Base-by-base conservation (phyloP, 2,329 filamentous ascomycete genomes). In the Fusarium foetens region DNA sequence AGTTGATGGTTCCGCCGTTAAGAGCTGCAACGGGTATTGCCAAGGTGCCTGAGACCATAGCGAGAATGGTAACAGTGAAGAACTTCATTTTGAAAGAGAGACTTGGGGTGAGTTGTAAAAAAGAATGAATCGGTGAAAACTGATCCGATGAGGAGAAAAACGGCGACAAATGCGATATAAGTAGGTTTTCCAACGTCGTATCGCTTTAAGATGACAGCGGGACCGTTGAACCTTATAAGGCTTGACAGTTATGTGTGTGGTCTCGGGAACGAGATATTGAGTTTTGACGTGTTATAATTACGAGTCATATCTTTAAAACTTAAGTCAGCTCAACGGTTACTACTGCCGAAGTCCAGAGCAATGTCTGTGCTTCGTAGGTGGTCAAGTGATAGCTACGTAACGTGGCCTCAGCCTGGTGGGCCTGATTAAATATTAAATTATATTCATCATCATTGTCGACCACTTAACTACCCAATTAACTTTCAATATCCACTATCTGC, bases 61-160 rank as follows among this genome's bases (percentile, higher is more conserved):
- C 38, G n/a, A 43, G 27, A 11, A 43, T 6, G 29, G 38, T 43
- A 33, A 55, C 3, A 14, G 27, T 19, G 17, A 55, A 21, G 17
- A 42, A 43, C 52, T 55, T 55, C 38, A 55, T 55, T 1, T 6
- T 12, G 4, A 25, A 54, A 16, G 38, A 43, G 27, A 23, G 52
- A 43, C 38, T 55, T 43, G 16, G 7, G 27, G 52, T 55, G 16
- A 23, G 36, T 2, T 33, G 3, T 1, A 5, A 2, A 23, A 41
- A 41, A 2, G 21, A 55, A 25, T 41, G 16, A 29, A 17, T 23
- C 7, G 23, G 31, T n/a, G 17, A 38, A n/a, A 12, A 25, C 13
- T 19, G 27, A 41, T 23, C 7, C 5, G 7, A 5, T 4, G 5
- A 2, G 2, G 21, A 14, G 13, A 39, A 23, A 8, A 2, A 5